Evolutionary conservation across 208 protist genomes (phyloP), one percentile per base, ranked within the genome.

Genomic region (Phytomonas sp.): DNA sequence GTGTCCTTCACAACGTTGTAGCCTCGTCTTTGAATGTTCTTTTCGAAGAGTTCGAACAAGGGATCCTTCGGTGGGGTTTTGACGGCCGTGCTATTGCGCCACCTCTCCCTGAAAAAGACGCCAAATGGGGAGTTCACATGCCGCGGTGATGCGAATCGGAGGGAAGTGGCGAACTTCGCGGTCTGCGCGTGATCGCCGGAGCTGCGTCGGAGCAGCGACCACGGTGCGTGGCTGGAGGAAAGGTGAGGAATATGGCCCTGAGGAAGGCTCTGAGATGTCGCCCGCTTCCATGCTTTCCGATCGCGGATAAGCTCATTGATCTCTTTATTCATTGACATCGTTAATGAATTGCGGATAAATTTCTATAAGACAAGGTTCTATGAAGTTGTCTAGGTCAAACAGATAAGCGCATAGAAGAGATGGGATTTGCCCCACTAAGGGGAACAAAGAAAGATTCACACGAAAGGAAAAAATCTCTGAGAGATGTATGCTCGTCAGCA

Each of bases 251-350:
- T n/a, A 28, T 23, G 9, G 26, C 23, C 13, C 1, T 65, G 36
- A 23, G 66, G 43, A n/a, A 62, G 65, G 26, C 60, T 15, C 62
- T 75, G 73, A n/a, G 79, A 56, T 56, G 20, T 70, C 36, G 85
- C 85, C 34, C 85, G 71, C 34, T 76, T 59, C 85, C 79, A 86
- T 26, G 82, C 68, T 13, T 76, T 70, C 40, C 73, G 71, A 72
- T 90, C 85, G 23, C 81, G 77, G 31, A 90, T 40, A 62, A 84
- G 76, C 1, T 83, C 82, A 61, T 79, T 71, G 53, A 79, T 17
- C 23, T 75, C 71, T 3, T 61, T 66, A n/a, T 67, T 40, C 36
- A 46, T 70, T 15, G 70, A 28, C 71, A 75, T 75, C 28, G 8
- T 20, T 32, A 9, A 15, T 7, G 28, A 28, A 20, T n/a, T 56